Conservation (phyloP, 2,329 filamentous ascomycete genomes). For the Colletotrichum filicis region DNA sequence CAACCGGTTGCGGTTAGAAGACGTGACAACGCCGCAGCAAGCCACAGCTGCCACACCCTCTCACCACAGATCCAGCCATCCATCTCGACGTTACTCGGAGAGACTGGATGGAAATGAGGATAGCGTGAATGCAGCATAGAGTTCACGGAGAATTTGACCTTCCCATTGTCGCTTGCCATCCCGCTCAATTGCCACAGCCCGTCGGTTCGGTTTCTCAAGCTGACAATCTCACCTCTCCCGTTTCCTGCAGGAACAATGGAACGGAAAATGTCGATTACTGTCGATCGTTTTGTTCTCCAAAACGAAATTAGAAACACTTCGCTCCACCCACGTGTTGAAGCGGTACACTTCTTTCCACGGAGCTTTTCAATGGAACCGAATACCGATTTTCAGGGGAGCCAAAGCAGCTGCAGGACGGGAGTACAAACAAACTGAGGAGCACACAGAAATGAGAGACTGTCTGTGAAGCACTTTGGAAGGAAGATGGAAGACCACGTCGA, state of each 20-base stretch:
- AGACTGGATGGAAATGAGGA: not conserved
- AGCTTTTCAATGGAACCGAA: not conserved
- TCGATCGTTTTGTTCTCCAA: slow-evolving; percentile 10
- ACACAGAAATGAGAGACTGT: not conserved
- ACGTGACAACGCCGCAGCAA: not conserved
- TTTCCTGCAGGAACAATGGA: slow-evolving; percentile 28
- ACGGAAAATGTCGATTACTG: slow-evolving; percentile 2
- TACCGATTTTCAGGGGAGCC: not conserved
- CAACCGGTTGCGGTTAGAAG: not conserved
- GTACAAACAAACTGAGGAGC: not conserved
- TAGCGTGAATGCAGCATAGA: slow-evolving; percentile 1
- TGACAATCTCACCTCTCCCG: not conserved
- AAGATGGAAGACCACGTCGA: not conserved
- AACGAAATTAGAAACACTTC: slow-evolving; percentile 9
- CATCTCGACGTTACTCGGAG: not conserved
- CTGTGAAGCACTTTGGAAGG: not conserved
- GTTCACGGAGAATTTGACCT: not conserved
- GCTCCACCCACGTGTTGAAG: slow-evolving; percentile 6
- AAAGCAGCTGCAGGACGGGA: not conserved
- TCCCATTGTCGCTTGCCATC: not conserved
- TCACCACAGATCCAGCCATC: not conserved
- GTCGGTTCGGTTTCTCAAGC: not conserved
- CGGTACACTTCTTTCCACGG: not conserved
- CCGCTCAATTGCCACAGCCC: not conserved
- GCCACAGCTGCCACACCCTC: not conserved